Evolutionary conservation across 2,329 filamentous ascomycete genomes (phyloP), one percentile per base, ranked within the genome.

Genomic region (Escovopsis weberi): DNA sequence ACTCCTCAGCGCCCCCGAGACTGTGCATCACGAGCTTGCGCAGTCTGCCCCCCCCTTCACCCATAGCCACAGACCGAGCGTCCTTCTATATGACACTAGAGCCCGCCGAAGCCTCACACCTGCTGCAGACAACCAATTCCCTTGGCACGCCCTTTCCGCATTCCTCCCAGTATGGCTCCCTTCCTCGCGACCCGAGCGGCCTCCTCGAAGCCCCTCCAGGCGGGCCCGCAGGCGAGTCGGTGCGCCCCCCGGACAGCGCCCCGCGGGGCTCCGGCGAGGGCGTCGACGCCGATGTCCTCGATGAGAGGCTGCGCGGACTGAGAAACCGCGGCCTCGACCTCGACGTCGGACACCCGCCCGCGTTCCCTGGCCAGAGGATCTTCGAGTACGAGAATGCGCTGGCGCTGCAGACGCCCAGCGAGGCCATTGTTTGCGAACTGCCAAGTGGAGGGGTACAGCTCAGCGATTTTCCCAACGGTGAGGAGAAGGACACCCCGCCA

Each of bases 381-480:
- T 63, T 64, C 33, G 74, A 78, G 43, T 77, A 80, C 55, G 77
- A 81, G 53, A 76, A 72, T 57, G 75, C 75, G 30, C 56, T 72
- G 49, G 67, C 65, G 12, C 65, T 66, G 12, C 63, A 59, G 26
- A 62, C 65, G 12, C 62, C 67, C 4, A 66, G 62, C 53, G 73
- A 70, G 55, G 68, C 78, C 45, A 60, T 69, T 43, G 74, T 70
- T 59, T 67, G 68, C 47, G 62, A 61, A 43, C 48, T 60, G 37
- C 54, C 53, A 12, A 61, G 58, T 10, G 57, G 59, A 37, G 62
- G 69, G 37, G 55, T 62, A 12, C 66, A 68, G 47, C 61, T 78
- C 36, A 55, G 60, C 33, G 66, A 76, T 49, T 80, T 94, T 48
- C 87, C 89, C 6, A 94, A 94, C 67, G 88, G 88, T 94, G 65